phyloP scores from a whole-genome alignment of 345 rosid genomes.

The Corchorus capsularis region DNA sequence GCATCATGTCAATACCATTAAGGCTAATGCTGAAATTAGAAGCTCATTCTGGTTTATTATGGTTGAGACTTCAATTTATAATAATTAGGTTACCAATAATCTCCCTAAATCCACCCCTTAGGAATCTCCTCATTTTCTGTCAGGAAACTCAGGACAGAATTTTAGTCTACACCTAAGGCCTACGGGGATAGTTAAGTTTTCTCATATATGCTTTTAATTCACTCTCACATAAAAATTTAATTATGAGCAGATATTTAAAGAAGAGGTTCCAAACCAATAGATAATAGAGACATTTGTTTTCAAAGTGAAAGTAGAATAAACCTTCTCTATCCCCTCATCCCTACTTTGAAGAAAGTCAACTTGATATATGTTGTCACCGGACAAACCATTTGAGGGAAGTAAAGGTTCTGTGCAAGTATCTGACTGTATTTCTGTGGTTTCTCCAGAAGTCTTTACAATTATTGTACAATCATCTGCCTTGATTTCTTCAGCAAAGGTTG shows the following conservation, averaged over 20 bases:
- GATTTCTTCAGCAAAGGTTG: conserved; percentile 16
- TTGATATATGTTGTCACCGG: conserved; percentile 22
- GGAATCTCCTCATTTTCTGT: too few species aligned
- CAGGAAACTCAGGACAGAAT: conserved; percentile 6
- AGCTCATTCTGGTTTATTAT: too few species aligned
- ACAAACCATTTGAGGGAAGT: conserved; percentile 28
- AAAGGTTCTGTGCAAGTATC: background rate
- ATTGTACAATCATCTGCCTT: conserved; percentile 15
- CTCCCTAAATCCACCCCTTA: too few species aligned
- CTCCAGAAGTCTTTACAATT: background rate
- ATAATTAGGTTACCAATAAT: too few species aligned
- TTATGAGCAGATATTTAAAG: background rate
- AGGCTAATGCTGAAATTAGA: too few species aligned
- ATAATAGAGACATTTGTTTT: background rate
- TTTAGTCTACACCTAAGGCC: conserved; percentile 5
- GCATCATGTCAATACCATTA: too few species aligned
- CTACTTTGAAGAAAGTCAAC: conserved; percentile 48
- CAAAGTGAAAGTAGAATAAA: background rate
- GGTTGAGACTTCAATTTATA: too few species aligned
- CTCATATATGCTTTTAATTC: background rate
- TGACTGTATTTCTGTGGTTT: background rate
- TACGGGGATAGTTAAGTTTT: background rate
- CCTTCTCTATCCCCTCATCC: conserved; percentile 19
- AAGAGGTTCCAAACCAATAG: background rate
- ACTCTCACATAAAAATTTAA: background rate